Evolutionary conservation across 163 green algal species (phyloP), one percentile per base, ranked within the genome.

Genomic region (Scenedesmus sp.): DNA sequence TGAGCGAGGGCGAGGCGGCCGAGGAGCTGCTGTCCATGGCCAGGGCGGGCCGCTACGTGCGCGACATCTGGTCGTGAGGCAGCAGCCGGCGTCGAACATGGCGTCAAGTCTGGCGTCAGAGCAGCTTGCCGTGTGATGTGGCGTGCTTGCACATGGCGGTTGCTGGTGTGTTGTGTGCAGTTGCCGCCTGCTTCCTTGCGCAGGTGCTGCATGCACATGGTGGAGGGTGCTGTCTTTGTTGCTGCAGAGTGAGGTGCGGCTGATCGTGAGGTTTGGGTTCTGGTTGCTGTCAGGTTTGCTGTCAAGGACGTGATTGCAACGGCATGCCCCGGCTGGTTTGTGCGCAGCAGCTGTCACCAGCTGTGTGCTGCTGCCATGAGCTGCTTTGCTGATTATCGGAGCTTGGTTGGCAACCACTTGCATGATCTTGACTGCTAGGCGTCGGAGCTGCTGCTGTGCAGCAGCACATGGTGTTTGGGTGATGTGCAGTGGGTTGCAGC

Each of bases 11-110:
- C 3, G 93, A 96, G 16, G 96, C 94, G 0, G 87, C 90, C 15
- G 94, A 90, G 10, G 87, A 91, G 81, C 85, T 99, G 89, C 93
- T 85, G 1, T 80, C 73, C 4, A 97, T 99, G 96, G 95, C 95
- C 20, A 90, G 95, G 85, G 92, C 96, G 73, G 94, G 95, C 84
- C 95, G 96, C 40, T 99, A 99, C 92, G 93, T 99, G 33, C 95
- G 97, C 10, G 98, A 99, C 93, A 97, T 99, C 83, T 99, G 98
- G 98, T 98, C 96, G 20, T 99, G 59, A 93, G 70, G 13, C 26
- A 33, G 43, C 26, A 20, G n/a, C n/a, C n/a, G n/a, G n/a, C n/a
- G n/a, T n/a, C n/a, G n/a, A n/a, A n/a, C n/a, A n/a, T n/a, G n/a
- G n/a, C n/a, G n/a, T n/a, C n/a, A n/a, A n/a, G n/a, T n/a, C n/a